phyloP scores from a whole-genome alignment of 768 basidiomycete genomes.

The Xerocomellus amylosporus region DNA sequence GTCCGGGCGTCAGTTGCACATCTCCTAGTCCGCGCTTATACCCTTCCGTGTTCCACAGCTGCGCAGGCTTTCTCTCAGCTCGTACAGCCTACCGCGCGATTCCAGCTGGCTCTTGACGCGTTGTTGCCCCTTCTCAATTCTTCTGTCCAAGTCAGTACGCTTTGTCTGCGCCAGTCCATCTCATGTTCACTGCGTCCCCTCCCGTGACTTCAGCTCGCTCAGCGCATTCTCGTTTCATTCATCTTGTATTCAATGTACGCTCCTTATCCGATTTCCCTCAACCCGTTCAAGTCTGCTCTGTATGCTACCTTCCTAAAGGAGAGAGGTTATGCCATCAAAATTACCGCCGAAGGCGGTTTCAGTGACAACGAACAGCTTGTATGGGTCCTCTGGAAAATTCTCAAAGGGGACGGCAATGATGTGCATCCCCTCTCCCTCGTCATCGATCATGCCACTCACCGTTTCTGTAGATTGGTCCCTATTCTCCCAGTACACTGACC shows the following conservation, averaged over 20 bases:
- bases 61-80: slow-evolving; percentile 73
- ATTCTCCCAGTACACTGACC: slow-evolving; percentile 71
- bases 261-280: slow-evolving; percentile 74
- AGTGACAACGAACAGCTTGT: slow-evolving; percentile 73
- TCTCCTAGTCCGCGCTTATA: slow-evolving; percentile 61
- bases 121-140: slow-evolving; percentile 67
- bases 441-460: slow-evolving; percentile 2
- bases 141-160: slow-evolving; percentile 50
- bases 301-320: slow-evolving; percentile 67
- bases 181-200: slow-evolving; percentile 15
- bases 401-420: slow-evolving; percentile 80
- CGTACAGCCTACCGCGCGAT: slow-evolving; percentile 71
- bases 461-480: slow-evolving; percentile 67
- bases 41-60: slow-evolving; percentile 73
- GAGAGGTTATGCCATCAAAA: slow-evolving; percentile 54
- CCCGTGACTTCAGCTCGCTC: slow-evolving; percentile 49
- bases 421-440: slow-evolving; percentile 35
- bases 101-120: slow-evolving; percentile 82
- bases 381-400: slow-evolving; percentile 85
- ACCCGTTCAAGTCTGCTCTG: slow-evolving; percentile 77
- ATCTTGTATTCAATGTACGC: slow-evolving; percentile 79
- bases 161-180: slow-evolving; percentile 12
- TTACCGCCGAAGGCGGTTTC: slow-evolving; percentile 47
- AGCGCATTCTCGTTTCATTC: slow-evolving; percentile 75
- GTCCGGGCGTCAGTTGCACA: slow-evolving; percentile 64